These are phyloP conservation scores for Malbranchea zuffiana DNA, from an alignment of 2,329 filamentous ascomycete genomes.

Conservation along the genomic window DNA sequence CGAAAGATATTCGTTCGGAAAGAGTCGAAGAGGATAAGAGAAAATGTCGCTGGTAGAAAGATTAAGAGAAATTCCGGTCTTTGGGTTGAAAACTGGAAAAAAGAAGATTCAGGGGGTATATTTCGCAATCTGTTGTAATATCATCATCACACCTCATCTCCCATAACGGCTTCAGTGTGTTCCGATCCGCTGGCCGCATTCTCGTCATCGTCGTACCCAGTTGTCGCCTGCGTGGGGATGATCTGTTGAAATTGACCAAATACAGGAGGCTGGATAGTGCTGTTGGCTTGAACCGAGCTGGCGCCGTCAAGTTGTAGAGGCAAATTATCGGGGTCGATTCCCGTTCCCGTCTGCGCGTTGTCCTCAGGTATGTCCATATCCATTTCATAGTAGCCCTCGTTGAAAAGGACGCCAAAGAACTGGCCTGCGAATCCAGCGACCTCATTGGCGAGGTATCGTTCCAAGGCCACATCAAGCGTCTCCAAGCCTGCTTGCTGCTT, in stretches of 20 bases:
- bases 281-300: neutral
- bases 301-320: neutral
- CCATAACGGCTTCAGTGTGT: constrained; percentile 13
- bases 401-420: constrained; percentile 25
- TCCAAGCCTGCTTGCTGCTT: constrained; percentile 34
- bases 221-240: neutral
- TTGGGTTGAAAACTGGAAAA: neutral
- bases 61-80: constrained; percentile 1
- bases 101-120: neutral
- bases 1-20: too few species aligned
- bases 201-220: constrained; percentile 10
- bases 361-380: constrained; percentile 6
- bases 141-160: constrained; percentile 7
- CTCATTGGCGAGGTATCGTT: constrained; percentile 34
- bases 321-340: constrained; percentile 1
- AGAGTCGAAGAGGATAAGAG: too few species aligned
- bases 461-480: constrained; percentile 30
- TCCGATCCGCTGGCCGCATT: constrained; percentile 14
- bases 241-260: neutral
- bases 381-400: constrained; percentile 1
- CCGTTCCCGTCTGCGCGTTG: constrained; percentile 5
- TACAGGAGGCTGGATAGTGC: neutral
- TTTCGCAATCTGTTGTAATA: neutral
- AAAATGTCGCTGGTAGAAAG: neutral
- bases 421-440: constrained; percentile 33